Base-by-base conservation (phyloP, 495 filamentous ascomycete genomes). In the Hypoxylon intermedium region DNA sequence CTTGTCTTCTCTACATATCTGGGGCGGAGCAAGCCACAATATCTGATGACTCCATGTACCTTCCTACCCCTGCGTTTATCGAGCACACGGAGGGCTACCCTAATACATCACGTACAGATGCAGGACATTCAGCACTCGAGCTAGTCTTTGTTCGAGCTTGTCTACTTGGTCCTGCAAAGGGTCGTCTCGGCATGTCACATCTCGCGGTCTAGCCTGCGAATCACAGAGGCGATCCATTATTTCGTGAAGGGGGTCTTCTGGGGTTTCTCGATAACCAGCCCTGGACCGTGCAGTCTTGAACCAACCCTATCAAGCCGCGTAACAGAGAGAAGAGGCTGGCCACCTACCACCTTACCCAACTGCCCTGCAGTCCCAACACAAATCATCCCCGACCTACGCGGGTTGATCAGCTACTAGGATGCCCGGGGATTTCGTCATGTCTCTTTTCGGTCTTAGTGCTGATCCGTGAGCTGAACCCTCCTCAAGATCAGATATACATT, bases 261-360 rank as follows among this genome's bases (percentile, higher is more conserved):
- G 49, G 51, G 42, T 43, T 46, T 53, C 53, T 61, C 47, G 63
- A 67, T 62, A 67, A 58, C 52, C 52, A 52, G 42, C 21, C 41
- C 44, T 50, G 33, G 48, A 16, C 48, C 11, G 18, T 53, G 33
- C 30, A 19, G 21, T 48, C 41, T 65, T 56, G 51, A 30, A 44
- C 62, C 63, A 67, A 67, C 58, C 58, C 63, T 67, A 61, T 67
- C 63, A 41, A 58, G 48, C 63, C 58, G 63, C 63, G 63, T 67
- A 67, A 67, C 63, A 67, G 40, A 50, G 28, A 26, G 26, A 42
- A 55, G 42, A 61, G 52, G 52, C 58, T 57, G 46, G 58, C 57
- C 58, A 67, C 63, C 53, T 61, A 67, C 58, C 51, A 62, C 47
- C 50, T 65, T 54, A 52, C 51, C 53, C 19, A 23, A 54, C 60